Percentiles rank a stretch among this genome's conserved stretches.
Evolutionary conservation across 176 grass and related monocot species (phyloP).

Genomic region (Musa acuminata): DNA sequence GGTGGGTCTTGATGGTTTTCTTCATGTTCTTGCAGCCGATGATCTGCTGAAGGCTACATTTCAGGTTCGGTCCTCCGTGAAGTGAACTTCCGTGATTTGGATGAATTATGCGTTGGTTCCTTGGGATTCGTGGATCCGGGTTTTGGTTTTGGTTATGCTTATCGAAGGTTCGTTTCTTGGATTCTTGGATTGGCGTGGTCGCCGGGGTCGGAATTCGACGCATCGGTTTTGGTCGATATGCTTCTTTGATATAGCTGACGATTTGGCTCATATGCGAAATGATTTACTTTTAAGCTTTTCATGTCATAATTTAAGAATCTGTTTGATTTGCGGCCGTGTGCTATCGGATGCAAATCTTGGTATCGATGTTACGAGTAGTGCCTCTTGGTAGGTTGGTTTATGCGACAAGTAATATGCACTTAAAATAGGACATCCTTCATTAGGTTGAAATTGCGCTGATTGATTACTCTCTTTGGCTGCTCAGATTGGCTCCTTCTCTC

Average conservation of each 20-base stretch:
- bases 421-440: too few species aligned
- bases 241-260: background rate
- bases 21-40: constrained; percentile 16
- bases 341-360: too few species aligned
- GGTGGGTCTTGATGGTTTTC: background rate
- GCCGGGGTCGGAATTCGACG: too few species aligned
- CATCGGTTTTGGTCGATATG: background rate
- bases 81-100: background rate
- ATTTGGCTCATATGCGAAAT: background rate
- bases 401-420: too few species aligned
- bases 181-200: background rate
- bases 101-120: background rate
- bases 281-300: too few species aligned
- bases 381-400: too few species aligned
- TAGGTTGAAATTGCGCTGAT: too few species aligned
- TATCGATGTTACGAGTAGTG: too few species aligned
- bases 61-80: background rate
- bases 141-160: background rate
- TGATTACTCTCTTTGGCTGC: too few species aligned
- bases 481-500: too few species aligned
- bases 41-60: constrained; percentile 6
- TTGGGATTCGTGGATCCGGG: constrained; percentile 3
- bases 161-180: background rate
- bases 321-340: too few species aligned
- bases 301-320: too few species aligned